phyloP scores from a whole-genome alignment of 345 rosid species.

The Murraya koenigii region DNA sequence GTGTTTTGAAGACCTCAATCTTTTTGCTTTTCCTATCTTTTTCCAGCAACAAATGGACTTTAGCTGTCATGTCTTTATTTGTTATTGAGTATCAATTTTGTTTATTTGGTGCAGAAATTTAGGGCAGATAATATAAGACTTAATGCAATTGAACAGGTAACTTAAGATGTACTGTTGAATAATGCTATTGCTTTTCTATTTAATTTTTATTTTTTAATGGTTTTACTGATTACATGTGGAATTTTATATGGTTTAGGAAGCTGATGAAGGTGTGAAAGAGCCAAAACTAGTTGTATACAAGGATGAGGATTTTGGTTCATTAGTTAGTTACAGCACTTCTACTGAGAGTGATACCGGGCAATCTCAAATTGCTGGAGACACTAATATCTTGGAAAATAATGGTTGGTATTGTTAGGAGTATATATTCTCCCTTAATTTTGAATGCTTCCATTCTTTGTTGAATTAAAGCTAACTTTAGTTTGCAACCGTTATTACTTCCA shows the following conservation, averaged over 20 bases:
- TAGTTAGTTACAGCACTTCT: constrained; percentile 31
- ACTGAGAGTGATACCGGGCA: constrained; percentile 24
- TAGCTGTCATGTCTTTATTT: constrained; percentile 7
- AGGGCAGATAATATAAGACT: constrained; percentile 46
- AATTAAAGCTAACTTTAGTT: not conserved
- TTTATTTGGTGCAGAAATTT: constrained; percentile 58
- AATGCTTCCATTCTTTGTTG: not conserved
- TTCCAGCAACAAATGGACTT: constrained; percentile 8
- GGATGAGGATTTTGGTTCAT: constrained; percentile 45
- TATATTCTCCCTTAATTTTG: not conserved
- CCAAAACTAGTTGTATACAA: constrained; percentile 63
- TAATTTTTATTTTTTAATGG: constrained; percentile 8
- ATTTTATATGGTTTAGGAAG: constrained; percentile 48
- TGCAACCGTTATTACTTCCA: constrained; percentile 26
- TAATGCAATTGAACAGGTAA: constrained; percentile 61
- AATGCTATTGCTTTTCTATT: not conserved
- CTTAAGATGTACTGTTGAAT: not conserved
- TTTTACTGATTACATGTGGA: constrained; percentile 9
- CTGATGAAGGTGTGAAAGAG: constrained; percentile 55
- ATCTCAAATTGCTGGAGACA: constrained; percentile 26
- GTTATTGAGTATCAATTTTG: not conserved
- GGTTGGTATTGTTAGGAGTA: constrained; percentile 33
- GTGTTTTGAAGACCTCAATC: not conserved
- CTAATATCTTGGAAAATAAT: constrained; percentile 28
- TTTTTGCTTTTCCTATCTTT: not conserved